Conservation (phyloP, 139 green algal genomes). For the Picochlorum sp. region DNA sequence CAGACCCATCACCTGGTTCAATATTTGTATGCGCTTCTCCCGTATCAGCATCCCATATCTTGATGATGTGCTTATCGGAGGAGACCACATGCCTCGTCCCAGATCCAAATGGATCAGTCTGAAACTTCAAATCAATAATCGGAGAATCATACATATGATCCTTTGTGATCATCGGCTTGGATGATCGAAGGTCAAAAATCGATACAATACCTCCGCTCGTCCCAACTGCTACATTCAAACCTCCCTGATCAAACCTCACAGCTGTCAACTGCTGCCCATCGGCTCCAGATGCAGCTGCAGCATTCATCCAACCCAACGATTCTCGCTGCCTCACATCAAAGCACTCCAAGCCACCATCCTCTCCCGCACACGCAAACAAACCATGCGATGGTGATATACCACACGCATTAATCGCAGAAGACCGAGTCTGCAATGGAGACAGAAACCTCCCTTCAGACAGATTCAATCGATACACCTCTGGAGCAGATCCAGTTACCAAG, state of each 20-base stretch:
- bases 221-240: constrained; percentile 78
- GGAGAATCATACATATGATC: constrained; percentile 91
- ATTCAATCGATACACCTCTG: constrained; percentile 72
- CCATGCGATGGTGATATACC: constrained; percentile 48
- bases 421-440: constrained; percentile 49
- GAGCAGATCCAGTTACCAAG: constrained; percentile 60
- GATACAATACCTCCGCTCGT: constrained; percentile 75
- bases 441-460: constrained; percentile 86
- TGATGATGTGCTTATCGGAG: constrained; percentile 81
- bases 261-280: constrained; percentile 67
- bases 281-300: constrained; percentile 47
- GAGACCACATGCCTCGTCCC: constrained; percentile 54
- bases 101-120: constrained; percentile 22
- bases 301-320: constrained; percentile 52
- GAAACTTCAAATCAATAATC: constrained; percentile 94
- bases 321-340: constrained; percentile 71
- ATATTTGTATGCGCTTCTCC: constrained; percentile 67
- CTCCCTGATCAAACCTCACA: constrained; percentile 73
- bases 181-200: constrained; percentile 76
- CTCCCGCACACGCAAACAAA: constrained; percentile 70
- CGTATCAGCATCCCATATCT: constrained; percentile 61
- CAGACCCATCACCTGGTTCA: constrained; percentile 52
- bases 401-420: constrained; percentile 67
- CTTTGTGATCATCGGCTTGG: constrained; percentile 70
- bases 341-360: constrained; percentile 87